Percentiles rank a stretch among this genome's conserved stretches.
These are phyloP conservation scores for Kazachstania taianensis DNA, from an alignment of 805 yeast genomes.

Conservation along the genomic window DNA sequence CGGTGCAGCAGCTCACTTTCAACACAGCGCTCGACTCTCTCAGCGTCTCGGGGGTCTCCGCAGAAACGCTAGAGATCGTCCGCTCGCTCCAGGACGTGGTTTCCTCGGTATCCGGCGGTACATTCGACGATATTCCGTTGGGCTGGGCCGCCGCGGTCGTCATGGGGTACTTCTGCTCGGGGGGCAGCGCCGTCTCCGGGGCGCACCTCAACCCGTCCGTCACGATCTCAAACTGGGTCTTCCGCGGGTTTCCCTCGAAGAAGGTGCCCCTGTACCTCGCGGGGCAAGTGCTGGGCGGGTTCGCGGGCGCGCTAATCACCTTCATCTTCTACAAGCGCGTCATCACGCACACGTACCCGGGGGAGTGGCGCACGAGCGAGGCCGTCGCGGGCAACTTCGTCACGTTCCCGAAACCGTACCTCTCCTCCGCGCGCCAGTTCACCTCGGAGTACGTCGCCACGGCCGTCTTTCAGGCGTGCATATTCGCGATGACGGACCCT, in stretches of 20 bases:
- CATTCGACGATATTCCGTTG: slow-evolving; percentile 34
- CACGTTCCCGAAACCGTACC: slow-evolving; percentile 35
- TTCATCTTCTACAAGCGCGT: slow-evolving; percentile 37
- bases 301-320: slow-evolving; percentile 36
- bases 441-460: slow-evolving; percentile 39
- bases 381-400: slow-evolving; percentile 37
- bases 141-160: slow-evolving; percentile 49
- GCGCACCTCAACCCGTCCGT: slow-evolving; percentile 51
- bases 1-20: slow-evolving; percentile 12
- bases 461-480: slow-evolving; percentile 36
- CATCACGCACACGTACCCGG: slow-evolving; percentile 18
- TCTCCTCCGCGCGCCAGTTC: slow-evolving; percentile 36
- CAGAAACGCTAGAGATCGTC: slow-evolving; percentile 4
- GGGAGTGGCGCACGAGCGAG: slow-evolving; percentile 20
- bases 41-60: slow-evolving; percentile 1
- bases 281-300: slow-evolving; percentile 42
- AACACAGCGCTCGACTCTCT: slow-evolving; percentile 2
- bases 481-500: slow-evolving; percentile 44
- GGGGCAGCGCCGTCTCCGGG: slow-evolving; percentile 44
- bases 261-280: slow-evolving; percentile 37
- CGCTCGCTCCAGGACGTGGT: slow-evolving; percentile 8
- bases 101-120: slow-evolving; percentile 27
- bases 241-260: slow-evolving; percentile 42
- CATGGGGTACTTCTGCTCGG: slow-evolving; percentile 40
- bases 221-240: slow-evolving; percentile 38